Base-by-base conservation (phyloP, 371 early-diverging fungal species). In the Mucor indicus region DNA sequence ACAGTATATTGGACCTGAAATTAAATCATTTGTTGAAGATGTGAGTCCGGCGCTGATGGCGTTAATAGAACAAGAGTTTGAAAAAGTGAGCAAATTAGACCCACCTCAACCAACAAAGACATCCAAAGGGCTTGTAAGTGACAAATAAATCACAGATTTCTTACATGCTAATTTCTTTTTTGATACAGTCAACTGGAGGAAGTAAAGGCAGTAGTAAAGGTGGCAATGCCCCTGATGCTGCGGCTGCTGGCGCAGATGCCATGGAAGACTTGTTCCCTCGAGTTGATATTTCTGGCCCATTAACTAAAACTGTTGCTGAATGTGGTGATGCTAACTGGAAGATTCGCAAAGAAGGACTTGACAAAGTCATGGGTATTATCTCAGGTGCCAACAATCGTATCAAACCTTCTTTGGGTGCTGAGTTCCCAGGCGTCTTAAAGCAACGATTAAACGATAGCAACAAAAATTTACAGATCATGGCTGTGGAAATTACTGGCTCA, bases 251-350 rank as follows among this genome's bases (percentile, higher is more conserved):
- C 10, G 70, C 58, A 13, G 86, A 86, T 50, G 75, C 88, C 1
- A 62, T 88, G 35, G 96, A 96, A 30, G 89, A 89, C 1, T 68
- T 95, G 12, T 87, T 93, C 50, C 92, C 94, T 7, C 83, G 93
- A 17, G 89, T 91, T 7, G 95, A 95, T 55, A 78, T 96, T 22
- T 68, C 78, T 4, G 53, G 76, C 17, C 74, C 74, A 40, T 40
- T 73, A 11, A 36, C 33, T 30, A 73, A 73, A 27, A 62, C 55
- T 6, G 48, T 78, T 25, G 62, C 83, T 46, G 81, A 89, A 47
- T 81, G 95, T 35, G 77, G 72, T 21, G 90, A 94, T 62, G 75
- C 79, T 40, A 87, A 92, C 39, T 98, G 98, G 98, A 95, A 94
- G 62, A 69, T 84, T n/a, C 86, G 98, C 30, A 95, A 97, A 62